phyloP scores from a whole-genome alignment of 805 yeast species.

The Sugiyamaella smithiae region DNA sequence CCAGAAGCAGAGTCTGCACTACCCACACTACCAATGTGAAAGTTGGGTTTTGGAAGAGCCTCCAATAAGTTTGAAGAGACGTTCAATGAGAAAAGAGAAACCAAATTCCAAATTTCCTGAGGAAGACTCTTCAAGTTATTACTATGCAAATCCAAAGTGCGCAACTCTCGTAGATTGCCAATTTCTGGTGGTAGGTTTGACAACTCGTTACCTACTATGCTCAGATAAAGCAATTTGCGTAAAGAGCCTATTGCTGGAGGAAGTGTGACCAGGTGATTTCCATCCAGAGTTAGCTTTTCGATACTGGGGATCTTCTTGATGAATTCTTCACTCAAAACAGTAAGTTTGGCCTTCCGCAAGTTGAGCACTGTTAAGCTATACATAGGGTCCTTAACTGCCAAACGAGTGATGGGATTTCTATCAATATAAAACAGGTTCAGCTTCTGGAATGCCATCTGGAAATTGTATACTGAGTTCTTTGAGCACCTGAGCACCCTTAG shows the following conservation, averaged over 20 bases:
- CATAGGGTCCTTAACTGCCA: constrained; percentile 53
- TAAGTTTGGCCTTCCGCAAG: constrained; percentile 75
- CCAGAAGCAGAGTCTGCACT: constrained; percentile 11
- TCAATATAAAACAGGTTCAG: constrained; percentile 70
- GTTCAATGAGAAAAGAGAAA: constrained; percentile 57
- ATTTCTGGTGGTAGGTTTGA: constrained; percentile 66
- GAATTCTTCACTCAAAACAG: constrained; percentile 66
- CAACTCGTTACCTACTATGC: constrained; percentile 71
- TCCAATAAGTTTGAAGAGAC: constrained; percentile 70
- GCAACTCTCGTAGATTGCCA: constrained; percentile 56
- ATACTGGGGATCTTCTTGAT: constrained; percentile 59
- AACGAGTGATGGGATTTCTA: constrained; percentile 77
- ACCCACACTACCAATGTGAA: constrained; percentile 27
- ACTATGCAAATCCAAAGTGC: constrained; percentile 72
- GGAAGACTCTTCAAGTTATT: constrained; percentile 75
- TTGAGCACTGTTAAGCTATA: constrained; percentile 67
- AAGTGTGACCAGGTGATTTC: constrained; percentile 73
- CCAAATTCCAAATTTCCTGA: constrained; percentile 61
- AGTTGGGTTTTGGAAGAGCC: constrained; percentile 47
- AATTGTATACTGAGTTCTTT: constrained; percentile 70
- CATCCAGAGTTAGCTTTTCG: constrained; percentile 72
- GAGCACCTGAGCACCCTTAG: constrained; percentile 72
- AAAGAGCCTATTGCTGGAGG: constrained; percentile 68
- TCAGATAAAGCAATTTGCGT: constrained; percentile 58
- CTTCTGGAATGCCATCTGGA: constrained; percentile 59